Conservation (phyloP, 306 rosid species). For the Mimosa pudica region DNA sequence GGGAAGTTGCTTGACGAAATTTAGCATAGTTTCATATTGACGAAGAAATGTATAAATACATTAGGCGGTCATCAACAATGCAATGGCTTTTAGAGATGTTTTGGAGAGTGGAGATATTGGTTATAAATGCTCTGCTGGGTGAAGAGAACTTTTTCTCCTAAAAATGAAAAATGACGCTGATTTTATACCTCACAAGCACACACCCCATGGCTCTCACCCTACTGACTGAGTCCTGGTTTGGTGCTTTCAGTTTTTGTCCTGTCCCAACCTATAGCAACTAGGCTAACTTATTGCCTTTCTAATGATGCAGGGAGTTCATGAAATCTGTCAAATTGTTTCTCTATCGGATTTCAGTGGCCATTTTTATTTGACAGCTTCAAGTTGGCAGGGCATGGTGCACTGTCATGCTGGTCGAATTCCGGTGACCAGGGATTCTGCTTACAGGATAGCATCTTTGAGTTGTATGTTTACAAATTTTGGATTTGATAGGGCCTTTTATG, state of each 20-base stretch:
- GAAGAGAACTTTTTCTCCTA: background rate
- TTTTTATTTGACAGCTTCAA: conserved; percentile 31
- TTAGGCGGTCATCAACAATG: background rate
- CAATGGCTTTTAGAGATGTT: background rate
- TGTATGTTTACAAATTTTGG: too few relatives aligned
- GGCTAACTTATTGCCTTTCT: background rate
- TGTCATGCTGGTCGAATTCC: conserved; percentile 17
- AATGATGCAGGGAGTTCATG: conserved; percentile 41
- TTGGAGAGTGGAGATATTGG: background rate
- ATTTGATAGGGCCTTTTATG: too few relatives aligned
- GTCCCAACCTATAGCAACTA: background rate
- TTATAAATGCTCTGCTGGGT: background rate
- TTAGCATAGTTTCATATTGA: background rate
- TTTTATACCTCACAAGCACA: background rate
- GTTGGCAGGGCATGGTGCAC: conserved; percentile 30
- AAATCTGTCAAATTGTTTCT: conserved; percentile 37
- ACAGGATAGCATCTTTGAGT: too few relatives aligned
- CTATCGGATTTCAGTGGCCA: conserved; percentile 33
- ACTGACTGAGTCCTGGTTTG: background rate
- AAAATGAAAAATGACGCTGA: background rate
- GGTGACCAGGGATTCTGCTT: conserved; percentile 13
- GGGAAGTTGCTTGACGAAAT: conserved; percentile 2
- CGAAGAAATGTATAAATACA: background rate
- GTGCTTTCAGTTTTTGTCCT: background rate
- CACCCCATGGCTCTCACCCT: background rate